Evolutionary conservation across 2,329 filamentous ascomycete genomes (phyloP).

Genomic region (Cladosporium austrohemisphaericum): DNA sequence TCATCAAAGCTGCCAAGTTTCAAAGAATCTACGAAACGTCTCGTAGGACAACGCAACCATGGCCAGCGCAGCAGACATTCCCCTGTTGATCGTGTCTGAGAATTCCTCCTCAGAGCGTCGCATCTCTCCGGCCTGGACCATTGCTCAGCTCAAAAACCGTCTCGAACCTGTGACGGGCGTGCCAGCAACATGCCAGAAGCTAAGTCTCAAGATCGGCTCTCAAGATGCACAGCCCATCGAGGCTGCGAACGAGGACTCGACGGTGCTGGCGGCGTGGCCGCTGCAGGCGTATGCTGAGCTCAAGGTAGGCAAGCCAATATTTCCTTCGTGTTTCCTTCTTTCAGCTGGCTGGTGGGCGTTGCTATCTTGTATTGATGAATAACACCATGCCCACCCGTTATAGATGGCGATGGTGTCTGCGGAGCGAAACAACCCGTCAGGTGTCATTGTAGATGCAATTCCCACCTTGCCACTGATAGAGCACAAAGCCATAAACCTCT

Average conservation of each 20-base stretch:
- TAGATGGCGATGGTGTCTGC: too few relatives aligned
- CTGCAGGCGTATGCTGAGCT: constrained; percentile 74
- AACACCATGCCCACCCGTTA: too few relatives aligned
- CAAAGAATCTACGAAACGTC: too few relatives aligned
- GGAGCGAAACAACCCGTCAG: too few relatives aligned
- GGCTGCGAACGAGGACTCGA: constrained; percentile 68
- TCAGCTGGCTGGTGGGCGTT: background rate
- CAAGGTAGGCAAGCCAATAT: constrained; percentile 61
- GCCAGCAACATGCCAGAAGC: constrained; percentile 71
- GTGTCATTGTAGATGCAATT: too few relatives aligned
- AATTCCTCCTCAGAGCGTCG: constrained; percentile 82
- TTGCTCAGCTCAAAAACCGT: constrained; percentile 77
- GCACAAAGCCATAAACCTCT: too few relatives aligned
- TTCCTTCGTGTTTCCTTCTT: background rate
- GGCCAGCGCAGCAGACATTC: constrained; percentile 60
- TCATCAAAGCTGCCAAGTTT: background rate
- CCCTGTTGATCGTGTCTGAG: constrained; percentile 70
- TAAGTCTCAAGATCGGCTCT: constrained; percentile 66
- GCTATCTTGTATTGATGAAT: too few relatives aligned
- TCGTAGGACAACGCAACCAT: constrained; percentile 17
- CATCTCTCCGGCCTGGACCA: constrained; percentile 87
- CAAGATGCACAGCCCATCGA: constrained; percentile 63
- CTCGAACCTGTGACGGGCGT: constrained; percentile 92
- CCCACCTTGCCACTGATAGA: too few relatives aligned
- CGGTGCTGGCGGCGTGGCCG: constrained; percentile 61